phyloP scores from a whole-genome alignment of 306 rosid species.

The Sicyos baderoa region DNA sequence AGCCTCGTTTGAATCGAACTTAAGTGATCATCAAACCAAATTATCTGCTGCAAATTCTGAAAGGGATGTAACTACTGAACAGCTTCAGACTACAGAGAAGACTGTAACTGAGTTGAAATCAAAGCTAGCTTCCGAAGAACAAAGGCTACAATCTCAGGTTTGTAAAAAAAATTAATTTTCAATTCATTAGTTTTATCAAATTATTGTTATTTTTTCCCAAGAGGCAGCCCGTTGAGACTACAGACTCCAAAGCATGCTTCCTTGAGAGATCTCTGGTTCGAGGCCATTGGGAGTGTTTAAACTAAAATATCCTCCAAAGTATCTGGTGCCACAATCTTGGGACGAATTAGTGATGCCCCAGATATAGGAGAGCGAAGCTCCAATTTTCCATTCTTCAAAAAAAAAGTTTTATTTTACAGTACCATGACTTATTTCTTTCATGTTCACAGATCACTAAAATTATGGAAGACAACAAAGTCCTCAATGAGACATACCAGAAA shows the following conservation, averaged over 20 bases:
- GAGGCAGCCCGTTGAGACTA: too few species aligned
- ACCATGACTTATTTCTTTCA: not conserved
- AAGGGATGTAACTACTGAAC: conserved; percentile 49
- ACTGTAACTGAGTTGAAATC: conserved; percentile 42
- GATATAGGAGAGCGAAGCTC: too few species aligned
- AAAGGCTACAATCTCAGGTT: conserved; percentile 79
- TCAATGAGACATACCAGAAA: conserved; percentile 57
- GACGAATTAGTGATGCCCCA: too few species aligned
- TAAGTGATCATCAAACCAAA: conserved; percentile 46
- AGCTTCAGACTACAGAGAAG: conserved; percentile 38
- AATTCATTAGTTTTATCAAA: too few species aligned
- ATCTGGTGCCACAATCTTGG: too few species aligned
- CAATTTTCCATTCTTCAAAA: too few species aligned
- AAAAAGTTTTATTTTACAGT: too few species aligned
- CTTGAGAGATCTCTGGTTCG: too few species aligned
- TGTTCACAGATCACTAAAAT: conserved; percentile 56
- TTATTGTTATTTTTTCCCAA: too few species aligned
- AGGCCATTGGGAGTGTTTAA: too few species aligned
- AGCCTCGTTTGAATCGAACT: conserved; percentile 44
- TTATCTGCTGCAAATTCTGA: conserved; percentile 39
- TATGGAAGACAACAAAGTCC: conserved; percentile 67
- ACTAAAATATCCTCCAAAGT: too few species aligned
- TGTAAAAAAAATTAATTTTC: conserved; percentile 5
- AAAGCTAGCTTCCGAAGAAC: conserved; percentile 53
- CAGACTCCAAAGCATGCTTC: too few species aligned